Conservation (phyloP, 2,329 filamentous ascomycete species). For the Cladophialophora exuberans region DNA sequence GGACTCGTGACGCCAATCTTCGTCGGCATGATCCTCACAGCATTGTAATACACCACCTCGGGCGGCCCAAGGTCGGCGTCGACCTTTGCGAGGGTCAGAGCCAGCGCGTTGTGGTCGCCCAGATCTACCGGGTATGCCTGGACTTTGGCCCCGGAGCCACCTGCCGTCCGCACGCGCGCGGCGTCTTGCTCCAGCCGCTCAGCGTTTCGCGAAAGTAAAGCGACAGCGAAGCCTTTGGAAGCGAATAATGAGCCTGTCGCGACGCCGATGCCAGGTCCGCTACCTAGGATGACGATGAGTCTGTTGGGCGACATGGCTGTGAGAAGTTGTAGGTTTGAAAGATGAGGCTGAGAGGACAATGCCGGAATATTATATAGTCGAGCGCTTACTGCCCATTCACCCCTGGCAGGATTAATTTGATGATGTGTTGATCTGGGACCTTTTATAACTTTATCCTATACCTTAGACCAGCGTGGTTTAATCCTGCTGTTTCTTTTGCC, state of each 20-base stretch:
- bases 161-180: constrained; percentile 9
- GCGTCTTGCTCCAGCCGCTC: constrained; percentile 18
- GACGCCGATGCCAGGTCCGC: constrained; percentile 24
- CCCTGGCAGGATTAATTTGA: no score
- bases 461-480: background rate
- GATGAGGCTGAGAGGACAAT: background rate
- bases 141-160: constrained; percentile 12
- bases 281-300: constrained; percentile 21
- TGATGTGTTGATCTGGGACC: background rate
- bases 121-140: constrained; percentile 21
- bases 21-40: constrained; percentile 15
- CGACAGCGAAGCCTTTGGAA: constrained; percentile 21
- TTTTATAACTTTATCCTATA: background rate
- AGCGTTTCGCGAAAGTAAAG: constrained; percentile 21
- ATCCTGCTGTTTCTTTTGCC: background rate
- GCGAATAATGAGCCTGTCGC: constrained; percentile 21
- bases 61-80: constrained; percentile 17
- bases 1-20: constrained; percentile 15
- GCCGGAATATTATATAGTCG: background rate
- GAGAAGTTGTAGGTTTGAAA: background rate
- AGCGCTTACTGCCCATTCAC: background rate
- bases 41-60: constrained; percentile 27
- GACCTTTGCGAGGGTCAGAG: constrained; percentile 13
- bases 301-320: constrained; percentile 12
- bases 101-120: constrained; percentile 18